These are phyloP conservation scores for Metschnikowia bowlesiae DNA, from an alignment of 805 yeast genomes.

Conservation along the genomic window DNA sequence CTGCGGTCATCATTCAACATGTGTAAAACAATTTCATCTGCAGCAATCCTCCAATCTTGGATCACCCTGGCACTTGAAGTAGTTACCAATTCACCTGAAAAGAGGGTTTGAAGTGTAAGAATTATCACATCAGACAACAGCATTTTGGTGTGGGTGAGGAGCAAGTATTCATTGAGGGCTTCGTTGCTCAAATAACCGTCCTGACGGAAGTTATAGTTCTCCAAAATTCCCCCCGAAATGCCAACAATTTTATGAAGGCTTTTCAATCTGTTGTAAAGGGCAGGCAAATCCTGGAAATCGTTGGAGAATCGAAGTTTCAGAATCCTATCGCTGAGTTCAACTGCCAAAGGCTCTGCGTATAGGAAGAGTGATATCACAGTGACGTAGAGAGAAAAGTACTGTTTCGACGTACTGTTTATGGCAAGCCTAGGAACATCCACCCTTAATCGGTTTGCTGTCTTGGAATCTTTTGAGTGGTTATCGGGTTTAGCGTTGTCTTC, in stretches of 20 bases:
- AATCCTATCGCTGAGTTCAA: slow-evolving; percentile 52
- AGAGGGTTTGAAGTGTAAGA: slow-evolving; percentile 33
- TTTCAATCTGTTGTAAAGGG: slow-evolving; percentile 45
- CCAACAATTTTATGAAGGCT: slow-evolving; percentile 46
- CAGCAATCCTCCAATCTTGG: slow-evolving; percentile 33
- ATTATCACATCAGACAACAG: slow-evolving; percentile 32
- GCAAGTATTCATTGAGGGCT: slow-evolving; percentile 40
- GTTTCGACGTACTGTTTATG: slow-evolving; percentile 66
- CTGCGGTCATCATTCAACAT: slow-evolving; percentile 38
- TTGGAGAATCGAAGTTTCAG: slow-evolving; percentile 65
- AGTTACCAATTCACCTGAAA: slow-evolving; percentile 29
- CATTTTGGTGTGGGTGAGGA: slow-evolving; percentile 30
- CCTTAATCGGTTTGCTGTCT: slow-evolving; percentile 36
- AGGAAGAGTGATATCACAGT: slow-evolving; percentile 61
- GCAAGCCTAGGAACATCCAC: slow-evolving; percentile 69
- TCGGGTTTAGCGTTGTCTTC: background rate
- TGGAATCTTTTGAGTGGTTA: slow-evolving; percentile 2
- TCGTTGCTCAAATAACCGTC: slow-evolving; percentile 44
- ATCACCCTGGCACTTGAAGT: slow-evolving; percentile 17
- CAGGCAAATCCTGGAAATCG: slow-evolving; percentile 58
- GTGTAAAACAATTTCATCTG: slow-evolving; percentile 38
- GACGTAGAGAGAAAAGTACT: slow-evolving; percentile 62
- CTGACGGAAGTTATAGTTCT: slow-evolving; percentile 48
- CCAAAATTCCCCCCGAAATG: slow-evolving; percentile 37
- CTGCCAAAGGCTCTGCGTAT: slow-evolving; percentile 68